Evolutionary conservation across 2,329 filamentous ascomycete genomes (phyloP).

Genomic region (Arthrinium phaeospermum): DNA sequence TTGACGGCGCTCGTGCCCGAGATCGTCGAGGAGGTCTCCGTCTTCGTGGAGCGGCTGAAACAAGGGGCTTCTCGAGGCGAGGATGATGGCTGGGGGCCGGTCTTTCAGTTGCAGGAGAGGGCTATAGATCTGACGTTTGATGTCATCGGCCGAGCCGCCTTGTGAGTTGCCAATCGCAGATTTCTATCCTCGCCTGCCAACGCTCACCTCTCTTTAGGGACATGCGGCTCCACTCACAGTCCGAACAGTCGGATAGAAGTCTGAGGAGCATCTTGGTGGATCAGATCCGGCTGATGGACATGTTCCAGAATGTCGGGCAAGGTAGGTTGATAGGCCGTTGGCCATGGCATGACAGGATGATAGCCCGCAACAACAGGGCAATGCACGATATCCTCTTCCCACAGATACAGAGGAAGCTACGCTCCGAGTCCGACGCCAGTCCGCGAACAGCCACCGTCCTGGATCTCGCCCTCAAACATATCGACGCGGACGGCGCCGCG

Average conservation of each 20-base stretch:
- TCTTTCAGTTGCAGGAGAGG: conserved; percentile 31
- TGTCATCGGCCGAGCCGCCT: conserved; percentile 30
- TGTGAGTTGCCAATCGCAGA: conserved; percentile 26
- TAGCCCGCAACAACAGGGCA: not conserved
- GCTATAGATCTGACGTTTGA: conserved; percentile 31
- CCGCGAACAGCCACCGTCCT: not conserved
- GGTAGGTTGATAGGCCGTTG: not conserved
- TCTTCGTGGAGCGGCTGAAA: conserved; percentile 36
- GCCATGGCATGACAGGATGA: not conserved
- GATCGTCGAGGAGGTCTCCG: conserved; percentile 44
- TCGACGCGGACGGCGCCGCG: not conserved
- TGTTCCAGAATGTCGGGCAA: not conserved
- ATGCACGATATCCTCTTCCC: not conserved
- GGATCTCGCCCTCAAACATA: not conserved
- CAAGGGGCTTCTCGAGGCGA: conserved; percentile 2
- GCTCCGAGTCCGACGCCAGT: conserved; percentile 31
- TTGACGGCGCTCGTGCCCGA: conserved; percentile 42
- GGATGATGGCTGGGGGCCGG: conserved; percentile 28
- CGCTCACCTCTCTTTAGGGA: not conserved
- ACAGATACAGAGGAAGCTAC: not conserved
- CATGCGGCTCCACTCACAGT: not conserved
- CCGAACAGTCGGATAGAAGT: not conserved
- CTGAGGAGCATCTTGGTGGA: not conserved
- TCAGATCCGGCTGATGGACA: not conserved
- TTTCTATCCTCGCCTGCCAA: not conserved